Evolutionary conservation across 805 yeast genomes (phyloP).

Genomic region (Blastobotrys parvus): DNA sequence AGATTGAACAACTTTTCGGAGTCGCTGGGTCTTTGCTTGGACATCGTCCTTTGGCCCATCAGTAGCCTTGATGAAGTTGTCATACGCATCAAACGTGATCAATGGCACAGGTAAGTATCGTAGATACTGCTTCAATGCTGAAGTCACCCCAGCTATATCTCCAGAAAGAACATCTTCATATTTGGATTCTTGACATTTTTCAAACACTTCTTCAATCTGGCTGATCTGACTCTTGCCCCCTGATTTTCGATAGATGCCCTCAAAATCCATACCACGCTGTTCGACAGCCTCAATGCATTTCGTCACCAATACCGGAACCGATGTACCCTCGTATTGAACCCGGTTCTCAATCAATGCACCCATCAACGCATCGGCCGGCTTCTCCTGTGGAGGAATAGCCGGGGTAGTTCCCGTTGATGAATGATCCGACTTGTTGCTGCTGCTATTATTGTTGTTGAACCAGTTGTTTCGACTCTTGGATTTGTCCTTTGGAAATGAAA

Average conservation of each 20-base stretch:
- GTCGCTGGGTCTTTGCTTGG: conserved; percentile 32
- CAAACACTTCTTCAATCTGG: conserved; percentile 34
- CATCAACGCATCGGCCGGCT: conserved; percentile 24
- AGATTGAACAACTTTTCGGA: conserved; percentile 38
- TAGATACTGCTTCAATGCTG: conserved; percentile 79
- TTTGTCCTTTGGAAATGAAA: conserved; percentile 12
- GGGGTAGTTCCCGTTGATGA: not conserved
- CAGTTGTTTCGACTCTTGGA: conserved; percentile 14
- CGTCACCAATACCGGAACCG: conserved; percentile 63
- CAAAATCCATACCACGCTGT: conserved; percentile 60
- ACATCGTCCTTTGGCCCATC: conserved; percentile 19
- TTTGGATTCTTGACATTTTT: conserved; percentile 25
- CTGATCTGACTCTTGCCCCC: conserved; percentile 69
- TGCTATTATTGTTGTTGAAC: conserved; percentile 9
- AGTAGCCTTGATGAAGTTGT: conserved; percentile 46
- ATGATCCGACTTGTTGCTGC: not conserved
- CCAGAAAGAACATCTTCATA: conserved; percentile 35
- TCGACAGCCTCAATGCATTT: conserved; percentile 75
- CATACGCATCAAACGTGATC: conserved; percentile 62
- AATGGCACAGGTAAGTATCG: conserved; percentile 81
- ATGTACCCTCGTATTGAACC: conserved; percentile 49
- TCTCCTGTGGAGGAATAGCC: not conserved
- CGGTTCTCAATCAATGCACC: conserved; percentile 55
- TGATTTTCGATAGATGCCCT: conserved; percentile 86
- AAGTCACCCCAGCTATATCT: conserved; percentile 82